Evolutionary conservation across 768 basidiomycete genomes (phyloP).

Genomic region (Sarcodon aspratus): DNA sequence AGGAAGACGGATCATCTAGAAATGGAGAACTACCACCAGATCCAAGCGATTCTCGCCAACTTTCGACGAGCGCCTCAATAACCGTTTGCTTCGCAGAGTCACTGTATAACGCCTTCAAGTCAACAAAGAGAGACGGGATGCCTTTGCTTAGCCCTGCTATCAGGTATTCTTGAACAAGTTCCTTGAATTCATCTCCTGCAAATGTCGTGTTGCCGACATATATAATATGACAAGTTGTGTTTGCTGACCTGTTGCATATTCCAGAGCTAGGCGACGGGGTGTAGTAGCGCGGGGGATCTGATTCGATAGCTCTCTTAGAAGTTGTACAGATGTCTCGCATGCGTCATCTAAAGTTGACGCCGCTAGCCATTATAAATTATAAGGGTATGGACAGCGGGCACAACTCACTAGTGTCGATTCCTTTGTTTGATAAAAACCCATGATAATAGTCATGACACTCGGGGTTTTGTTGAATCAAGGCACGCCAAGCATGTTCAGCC

Average conservation of each 20-base stretch:
- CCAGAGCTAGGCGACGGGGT: slow-evolving; percentile 65
- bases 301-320: slow-evolving; percentile 47
- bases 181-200: slow-evolving; percentile 56
- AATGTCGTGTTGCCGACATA: neutral
- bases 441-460: slow-evolving; percentile 76
- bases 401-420: slow-evolving; percentile 50
- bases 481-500: slow-evolving; percentile 73
- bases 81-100: slow-evolving; percentile 50
- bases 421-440: slow-evolving; percentile 57
- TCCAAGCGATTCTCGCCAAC: slow-evolving; percentile 24
- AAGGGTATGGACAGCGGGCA: neutral
- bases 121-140: slow-evolving; percentile 87
- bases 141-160: slow-evolving; percentile 65
- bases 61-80: slow-evolving; percentile 63
- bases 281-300: slow-evolving; percentile 60
- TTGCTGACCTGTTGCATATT: slow-evolving; percentile 39
- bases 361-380: slow-evolving; percentile 7
- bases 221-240: neutral
- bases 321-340: slow-evolving; percentile 37
- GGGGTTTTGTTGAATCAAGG: slow-evolving; percentile 75
- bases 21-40: slow-evolving; percentile 20
- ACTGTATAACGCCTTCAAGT: slow-evolving; percentile 76
- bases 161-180: slow-evolving; percentile 57
- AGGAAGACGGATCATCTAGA: slow-evolving; percentile 1
- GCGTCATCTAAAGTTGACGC: slow-evolving; percentile 36